Base-by-base conservation (phyloP, 129 eudicot species). In the Arctium lappa region DNA sequence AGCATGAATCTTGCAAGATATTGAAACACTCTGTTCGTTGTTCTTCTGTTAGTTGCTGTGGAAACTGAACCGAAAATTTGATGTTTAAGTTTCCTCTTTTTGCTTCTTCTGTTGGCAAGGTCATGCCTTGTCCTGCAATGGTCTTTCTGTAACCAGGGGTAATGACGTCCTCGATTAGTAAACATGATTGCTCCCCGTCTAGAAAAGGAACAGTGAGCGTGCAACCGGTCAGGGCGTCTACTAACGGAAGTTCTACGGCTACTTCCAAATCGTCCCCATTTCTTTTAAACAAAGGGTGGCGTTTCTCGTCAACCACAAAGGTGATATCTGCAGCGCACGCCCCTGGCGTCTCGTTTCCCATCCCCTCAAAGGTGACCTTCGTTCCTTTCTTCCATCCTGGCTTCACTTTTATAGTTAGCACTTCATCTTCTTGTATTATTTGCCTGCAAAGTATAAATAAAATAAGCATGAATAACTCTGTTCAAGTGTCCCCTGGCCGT, bases 381-480 rank as follows among this genome's bases (percentile, higher is more conserved):
- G 91, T 92, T 62, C 97, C 97, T 65, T 82, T 88, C 66, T 53
- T 89, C 98, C 97, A 90, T 75, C 97, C 98, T 2, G 98, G 95
- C 85, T 89, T 87, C 80, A 92, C 95, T 70, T 92, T 84, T 44
- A 94, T 89, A 8, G 91, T 86, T 40, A 90, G 76, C 79, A 80
- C 85, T 85, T 94, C 88, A 0, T 85, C 91, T 85, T 89, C 86
- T 76, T 90, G 86, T 62, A 83, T 86, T 56, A 90, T 75, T 81
- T 88, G 83, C 86, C 97, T 94, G 86, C 33, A 75, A 30, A 53
- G 73, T 32, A 38, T n/a, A 60, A 69, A 38, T n/a, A 60, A 69
- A 29, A 4, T 1, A 30, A 71, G 5, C 37, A 31, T 48, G 71
- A 29, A 73, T 12, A 6, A 27, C 42, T 29, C 0, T 22, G 65